phyloP scores from a whole-genome alignment of 805 yeast genomes.

The Kluyveromyces siamensis region DNA sequence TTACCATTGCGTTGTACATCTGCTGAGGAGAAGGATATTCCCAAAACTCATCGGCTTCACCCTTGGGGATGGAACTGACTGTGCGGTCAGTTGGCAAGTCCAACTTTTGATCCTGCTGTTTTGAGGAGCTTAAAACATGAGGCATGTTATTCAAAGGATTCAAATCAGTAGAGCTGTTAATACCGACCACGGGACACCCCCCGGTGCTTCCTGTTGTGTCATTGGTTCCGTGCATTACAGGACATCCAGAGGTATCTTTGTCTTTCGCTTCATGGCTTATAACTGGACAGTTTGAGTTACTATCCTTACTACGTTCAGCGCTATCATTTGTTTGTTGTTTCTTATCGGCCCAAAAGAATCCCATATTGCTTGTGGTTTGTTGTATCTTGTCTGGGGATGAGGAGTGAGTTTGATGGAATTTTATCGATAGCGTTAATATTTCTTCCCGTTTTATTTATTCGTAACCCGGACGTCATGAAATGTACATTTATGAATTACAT shows the following conservation, averaged over 20 bases:
- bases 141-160: constrained; percentile 94
- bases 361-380: constrained; percentile 40
- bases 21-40: constrained; percentile 99
- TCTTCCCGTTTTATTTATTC: neutral
- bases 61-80: constrained; percentile 79
- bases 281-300: constrained; percentile 32
- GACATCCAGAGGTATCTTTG: constrained; percentile 20
- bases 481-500: neutral
- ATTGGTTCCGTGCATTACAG: constrained; percentile 20
- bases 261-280: constrained; percentile 20
- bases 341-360: constrained; percentile 79
- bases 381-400: neutral
- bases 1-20: constrained; percentile 95
- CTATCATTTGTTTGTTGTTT: constrained; percentile 12
- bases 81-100: constrained; percentile 79
- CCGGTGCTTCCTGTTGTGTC: constrained; percentile 7
- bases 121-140: constrained; percentile 45
- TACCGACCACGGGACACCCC: constrained; percentile 21
- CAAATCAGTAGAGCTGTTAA: constrained; percentile 18
- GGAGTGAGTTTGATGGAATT: no score
- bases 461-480: neutral
- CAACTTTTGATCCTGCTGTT: constrained; percentile 71
- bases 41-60: constrained; percentile 84
- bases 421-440: neutral
- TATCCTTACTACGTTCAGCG: constrained; percentile 7